A percentile compares a stretch with the other conserved stretches of the same genome.
phyloP scores from a whole-genome alignment of 1,284 basidiomycete genomes.

The Ganoderma lucidum region DNA sequence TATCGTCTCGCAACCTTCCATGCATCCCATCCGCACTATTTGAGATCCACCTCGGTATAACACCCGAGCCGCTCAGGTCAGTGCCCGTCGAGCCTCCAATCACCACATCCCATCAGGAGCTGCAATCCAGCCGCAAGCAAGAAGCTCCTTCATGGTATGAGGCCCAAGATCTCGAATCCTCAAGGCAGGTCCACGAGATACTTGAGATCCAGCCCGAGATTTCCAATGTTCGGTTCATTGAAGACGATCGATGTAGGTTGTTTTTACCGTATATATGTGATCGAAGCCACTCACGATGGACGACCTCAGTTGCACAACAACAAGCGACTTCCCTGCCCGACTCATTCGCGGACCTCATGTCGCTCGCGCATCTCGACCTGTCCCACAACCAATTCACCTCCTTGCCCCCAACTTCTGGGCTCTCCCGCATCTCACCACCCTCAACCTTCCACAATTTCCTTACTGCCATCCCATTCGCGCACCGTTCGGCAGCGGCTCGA shows the following conservation, averaged over 20 bases:
- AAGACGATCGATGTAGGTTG: conserved; percentile 74
- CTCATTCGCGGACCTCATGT: conserved; percentile 69
- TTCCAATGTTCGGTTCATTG: conserved; percentile 80
- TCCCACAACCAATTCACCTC: conserved; percentile 72
- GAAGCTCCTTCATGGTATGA: conserved; percentile 76
- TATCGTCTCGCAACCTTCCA: conserved; percentile 71
- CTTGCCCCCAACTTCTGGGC: conserved; percentile 72
- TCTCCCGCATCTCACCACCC: conserved; percentile 66
- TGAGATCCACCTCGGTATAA: conserved; percentile 78
- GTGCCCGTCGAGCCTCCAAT: conserved; percentile 69
- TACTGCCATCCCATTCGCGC: conserved; percentile 63
- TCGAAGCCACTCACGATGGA: not conserved
- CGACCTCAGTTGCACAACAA: conserved; percentile 73
- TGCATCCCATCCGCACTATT: conserved; percentile 82
- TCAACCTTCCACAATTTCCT: conserved; percentile 78
- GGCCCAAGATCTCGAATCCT: conserved; percentile 77
- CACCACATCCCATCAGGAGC: conserved; percentile 40
- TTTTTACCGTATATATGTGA: conserved; percentile 18
- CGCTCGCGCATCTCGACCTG: conserved; percentile 69
- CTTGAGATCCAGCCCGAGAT: conserved; percentile 80
- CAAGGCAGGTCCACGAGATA: conserved; percentile 79
- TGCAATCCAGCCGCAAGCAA: conserved; percentile 32
- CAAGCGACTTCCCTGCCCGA: conserved; percentile 61
- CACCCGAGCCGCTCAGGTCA: conserved; percentile 66
- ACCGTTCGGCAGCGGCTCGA: conserved; percentile 51